Conservation (phyloP, 352 stramenopile genomes). For the Phytophthora citricola region DNA sequence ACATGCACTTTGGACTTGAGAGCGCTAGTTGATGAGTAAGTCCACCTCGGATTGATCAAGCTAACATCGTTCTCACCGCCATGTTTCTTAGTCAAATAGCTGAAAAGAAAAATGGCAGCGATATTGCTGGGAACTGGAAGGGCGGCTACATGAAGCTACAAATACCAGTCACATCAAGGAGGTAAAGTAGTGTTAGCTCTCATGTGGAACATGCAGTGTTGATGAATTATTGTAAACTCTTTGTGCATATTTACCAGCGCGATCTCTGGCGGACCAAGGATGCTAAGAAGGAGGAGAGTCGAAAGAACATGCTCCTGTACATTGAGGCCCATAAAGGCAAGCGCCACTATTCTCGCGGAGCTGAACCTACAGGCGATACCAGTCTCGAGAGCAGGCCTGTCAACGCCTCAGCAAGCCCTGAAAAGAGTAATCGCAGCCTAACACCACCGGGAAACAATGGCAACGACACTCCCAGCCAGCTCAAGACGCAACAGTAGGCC, state of each 20-base stretch:
- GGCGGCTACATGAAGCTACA: conserved; percentile 63
- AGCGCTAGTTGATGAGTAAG: conserved; percentile 71
- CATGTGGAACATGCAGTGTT: neutral
- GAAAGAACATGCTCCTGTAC: conserved; percentile 81
- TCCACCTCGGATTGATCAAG: neutral
- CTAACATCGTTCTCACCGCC: neutral
- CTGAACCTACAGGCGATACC: neutral
- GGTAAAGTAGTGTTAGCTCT: conserved; percentile 23
- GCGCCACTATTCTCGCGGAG: conserved; percentile 45
- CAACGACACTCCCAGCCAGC: neutral
- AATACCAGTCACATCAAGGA: conserved; percentile 65
- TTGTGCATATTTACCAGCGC: conserved; percentile 27
- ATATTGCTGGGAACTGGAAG: conserved; percentile 81
- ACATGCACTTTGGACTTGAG: conserved; percentile 56
- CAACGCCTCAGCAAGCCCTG: neutral
- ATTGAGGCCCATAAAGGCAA: conserved; percentile 73
- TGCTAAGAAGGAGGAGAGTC: conserved; percentile 72
- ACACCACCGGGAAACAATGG: conserved; percentile 4
- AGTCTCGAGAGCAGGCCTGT: neutral
- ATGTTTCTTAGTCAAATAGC: conserved; percentile 54
- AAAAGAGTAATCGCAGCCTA: neutral
- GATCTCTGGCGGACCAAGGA: conserved; percentile 71
- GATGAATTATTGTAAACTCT: neutral
- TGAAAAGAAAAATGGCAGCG: conserved; percentile 80
- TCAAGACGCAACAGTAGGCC: neutral